Conservation (phyloP, 495 filamentous ascomycete genomes). For the Aspergillus baeticus region DNA sequence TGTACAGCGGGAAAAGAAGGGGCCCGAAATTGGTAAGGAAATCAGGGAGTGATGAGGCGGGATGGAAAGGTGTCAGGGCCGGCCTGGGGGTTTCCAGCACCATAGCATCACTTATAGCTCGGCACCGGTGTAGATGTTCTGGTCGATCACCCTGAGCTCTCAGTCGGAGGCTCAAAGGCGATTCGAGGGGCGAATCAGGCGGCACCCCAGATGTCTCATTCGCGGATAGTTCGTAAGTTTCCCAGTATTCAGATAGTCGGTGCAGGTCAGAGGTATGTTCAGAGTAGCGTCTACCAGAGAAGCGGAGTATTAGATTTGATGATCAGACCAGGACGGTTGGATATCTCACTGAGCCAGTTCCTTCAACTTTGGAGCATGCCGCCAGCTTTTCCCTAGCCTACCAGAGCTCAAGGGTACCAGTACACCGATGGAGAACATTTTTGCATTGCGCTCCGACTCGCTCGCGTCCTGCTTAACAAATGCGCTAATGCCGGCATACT, state of each 20-base stretch:
- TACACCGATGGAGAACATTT: constrained; percentile 88
- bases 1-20: constrained; percentile 83
- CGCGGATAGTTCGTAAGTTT: constrained; percentile 56
- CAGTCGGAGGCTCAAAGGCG: constrained; percentile 52
- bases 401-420: constrained; percentile 86
- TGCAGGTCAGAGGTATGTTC: constrained; percentile 48
- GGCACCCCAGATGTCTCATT: constrained; percentile 31
- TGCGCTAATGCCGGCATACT: constrained; percentile 86
- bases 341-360: constrained; percentile 64
- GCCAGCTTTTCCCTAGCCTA: constrained; percentile 84
- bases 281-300: constrained; percentile 30
- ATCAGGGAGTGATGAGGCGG: constrained; percentile 74
- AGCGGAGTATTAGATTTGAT: not conserved
- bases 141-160: constrained; percentile 40
- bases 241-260: constrained; percentile 78
- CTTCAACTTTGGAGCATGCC: constrained; percentile 75
- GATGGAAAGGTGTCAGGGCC: constrained; percentile 74
- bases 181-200: constrained; percentile 50
- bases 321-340: not conserved
- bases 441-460: constrained; percentile 77
- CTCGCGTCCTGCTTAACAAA: constrained; percentile 84
- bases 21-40: constrained; percentile 85
- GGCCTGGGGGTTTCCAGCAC: constrained; percentile 65
- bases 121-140: constrained; percentile 25
- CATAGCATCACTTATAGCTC: constrained; percentile 46